Base-by-base conservation (phyloP, 805 yeast genomes). In the Myxozyma monticola region DNA sequence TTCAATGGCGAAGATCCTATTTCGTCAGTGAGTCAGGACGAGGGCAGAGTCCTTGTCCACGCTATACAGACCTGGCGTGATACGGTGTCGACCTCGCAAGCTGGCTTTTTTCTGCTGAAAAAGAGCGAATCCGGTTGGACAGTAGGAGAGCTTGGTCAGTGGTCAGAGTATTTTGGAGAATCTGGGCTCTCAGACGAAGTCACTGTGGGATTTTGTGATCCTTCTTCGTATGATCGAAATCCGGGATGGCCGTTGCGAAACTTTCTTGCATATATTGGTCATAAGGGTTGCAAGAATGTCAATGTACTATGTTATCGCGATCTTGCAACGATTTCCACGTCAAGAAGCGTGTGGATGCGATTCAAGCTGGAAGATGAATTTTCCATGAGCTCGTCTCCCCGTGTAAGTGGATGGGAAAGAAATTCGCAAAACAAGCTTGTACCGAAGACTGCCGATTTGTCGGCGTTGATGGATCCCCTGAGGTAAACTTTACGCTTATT, bases 341-440 rank as follows among this genome's bases (percentile, higher is more conserved):
- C 57, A 1, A 51, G 51, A 10, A 65, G 68, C 42, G 42, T 62
- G 37, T 62, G 69, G 70, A 42, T 66, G 25, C 41, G 44, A 25
- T 47, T 62, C 7, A 52, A 50, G 17, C 54, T 64, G 8, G 18
- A 21, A 8, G 41, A 21, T 2, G 17, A 17, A 9, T 10, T 34
- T 17, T 24, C 24, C 9, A 17, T 61, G 30, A 60, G 65, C 26
- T 67, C 65, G 2, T 39, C 62, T 1, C 68, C 70, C 29, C 79
- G 75, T 46, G 71, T 80, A 0, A 74, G 83, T 0, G 99, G 99
- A 0, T 93, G 99, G 99, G 98, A 91, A 62, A 77, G 93, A 54
- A 87, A 88, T 24, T 68, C 75, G 5, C 77, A 74, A 36, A 61
- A 63, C 37, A 84, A 83, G 60, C 71, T 90, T 12, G 83, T 84